phyloP scores from a whole-genome alignment of 257 asterid species.

The Solanum habrochaites region DNA sequence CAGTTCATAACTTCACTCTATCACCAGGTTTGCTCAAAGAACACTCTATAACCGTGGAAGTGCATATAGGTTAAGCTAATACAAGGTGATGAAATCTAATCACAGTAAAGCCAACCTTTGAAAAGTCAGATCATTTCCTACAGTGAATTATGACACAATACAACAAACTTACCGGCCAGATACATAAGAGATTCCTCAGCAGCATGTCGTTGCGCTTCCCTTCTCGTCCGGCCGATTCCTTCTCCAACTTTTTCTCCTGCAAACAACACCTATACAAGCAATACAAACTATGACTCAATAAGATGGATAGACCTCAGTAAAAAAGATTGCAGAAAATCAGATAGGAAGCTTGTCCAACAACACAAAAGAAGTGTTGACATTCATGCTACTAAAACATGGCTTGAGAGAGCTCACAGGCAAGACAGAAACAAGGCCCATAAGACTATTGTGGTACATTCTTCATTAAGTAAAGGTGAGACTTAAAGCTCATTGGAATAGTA shows the following conservation, averaged over 20 bases:
- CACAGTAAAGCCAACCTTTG: not conserved
- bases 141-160: not conserved
- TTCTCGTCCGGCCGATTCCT: constrained; percentile 83
- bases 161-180: constrained; percentile 62
- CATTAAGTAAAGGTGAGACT: not conserved
- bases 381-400: not conserved
- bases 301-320: not conserved
- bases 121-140: not conserved
- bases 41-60: not conserved
- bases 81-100: not conserved
- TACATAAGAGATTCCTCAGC: constrained; percentile 66
- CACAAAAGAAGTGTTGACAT: not conserved
- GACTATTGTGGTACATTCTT: not conserved
- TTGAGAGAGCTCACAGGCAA: not conserved
- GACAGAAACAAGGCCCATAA: not conserved
- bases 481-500: not conserved
- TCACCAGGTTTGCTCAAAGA: not conserved
- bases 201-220: constrained; percentile 80
- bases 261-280: constrained; percentile 58
- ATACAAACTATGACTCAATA: constrained; percentile 3
- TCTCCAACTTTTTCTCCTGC: constrained; percentile 86
- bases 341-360: not conserved
- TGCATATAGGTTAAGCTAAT: not conserved
- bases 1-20: not conserved
- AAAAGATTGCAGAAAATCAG: not conserved